Evolutionary conservation across 352 stramenopile species (phyloP).

Genomic region (Globisporangium radiosum): DNA sequence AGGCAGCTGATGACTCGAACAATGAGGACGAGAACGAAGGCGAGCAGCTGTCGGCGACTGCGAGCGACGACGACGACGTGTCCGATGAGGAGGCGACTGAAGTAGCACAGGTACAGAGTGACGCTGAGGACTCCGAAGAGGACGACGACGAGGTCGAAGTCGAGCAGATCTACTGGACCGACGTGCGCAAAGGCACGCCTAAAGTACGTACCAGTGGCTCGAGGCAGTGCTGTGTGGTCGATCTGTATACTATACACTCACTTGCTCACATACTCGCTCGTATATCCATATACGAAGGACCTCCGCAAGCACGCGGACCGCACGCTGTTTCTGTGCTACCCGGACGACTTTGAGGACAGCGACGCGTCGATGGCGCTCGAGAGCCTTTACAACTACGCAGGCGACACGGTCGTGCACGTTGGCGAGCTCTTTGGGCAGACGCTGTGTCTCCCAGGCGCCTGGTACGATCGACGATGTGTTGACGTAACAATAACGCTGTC

Average conservation of each 20-base stretch:
- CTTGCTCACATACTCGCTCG: too few relatives aligned
- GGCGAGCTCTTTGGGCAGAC: conserved; percentile 91
- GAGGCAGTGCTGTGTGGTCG: not conserved
- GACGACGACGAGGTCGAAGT: conserved; percentile 57
- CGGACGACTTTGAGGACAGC: conserved; percentile 88
- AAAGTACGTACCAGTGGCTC: conserved; percentile 29
- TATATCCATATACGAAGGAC: conserved; percentile 20
- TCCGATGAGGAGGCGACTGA: conserved; percentile 20
- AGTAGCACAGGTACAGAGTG: conserved; percentile 10
- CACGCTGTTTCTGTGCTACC: conserved; percentile 92
- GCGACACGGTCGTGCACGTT: conserved; percentile 90
- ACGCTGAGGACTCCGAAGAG: conserved; percentile 1
- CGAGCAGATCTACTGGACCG: conserved; percentile 82
- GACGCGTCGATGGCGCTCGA: conserved; percentile 86
- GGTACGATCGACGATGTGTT: conserved; percentile 23
- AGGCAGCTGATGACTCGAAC: conserved; percentile 18
- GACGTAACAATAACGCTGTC: too few relatives aligned
- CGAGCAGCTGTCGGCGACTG: not conserved
- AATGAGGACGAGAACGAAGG: conserved; percentile 3
- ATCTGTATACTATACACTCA: not conserved
- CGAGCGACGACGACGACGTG: conserved; percentile 14
- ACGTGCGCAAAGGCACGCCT: conserved; percentile 66
- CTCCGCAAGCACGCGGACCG: conserved; percentile 72
- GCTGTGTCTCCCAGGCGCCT: conserved; percentile 83
- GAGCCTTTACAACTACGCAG: conserved; percentile 88